Evolutionary conservation across 1,284 basidiomycete genomes (phyloP).

Genomic region (Amylostereum areolatum): DNA sequence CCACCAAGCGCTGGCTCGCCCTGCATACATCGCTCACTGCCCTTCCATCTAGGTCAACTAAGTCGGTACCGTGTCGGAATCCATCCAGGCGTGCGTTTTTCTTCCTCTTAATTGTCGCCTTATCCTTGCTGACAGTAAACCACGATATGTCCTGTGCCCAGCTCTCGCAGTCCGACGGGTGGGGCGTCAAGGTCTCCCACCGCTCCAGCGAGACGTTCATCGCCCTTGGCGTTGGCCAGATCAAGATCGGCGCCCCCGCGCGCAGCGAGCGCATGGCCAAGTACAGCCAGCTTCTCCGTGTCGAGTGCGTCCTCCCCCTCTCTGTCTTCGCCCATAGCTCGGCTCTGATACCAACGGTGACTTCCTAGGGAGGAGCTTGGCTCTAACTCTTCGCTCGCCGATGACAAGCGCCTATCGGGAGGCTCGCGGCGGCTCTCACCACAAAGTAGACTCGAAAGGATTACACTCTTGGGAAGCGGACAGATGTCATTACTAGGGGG

Average conservation of each 20-base stretch:
- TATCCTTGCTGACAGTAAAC: background rate
- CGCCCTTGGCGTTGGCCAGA: slow-evolving; percentile 91
- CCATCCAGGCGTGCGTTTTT: slow-evolving; percentile 80
- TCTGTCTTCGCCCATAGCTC: too few species aligned
- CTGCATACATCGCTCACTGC: too few species aligned
- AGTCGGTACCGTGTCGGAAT: slow-evolving; percentile 99
- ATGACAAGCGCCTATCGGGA: slow-evolving; percentile 73
- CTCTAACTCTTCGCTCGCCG: slow-evolving; percentile 67
- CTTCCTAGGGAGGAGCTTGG: slow-evolving; percentile 68
- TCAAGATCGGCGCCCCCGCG: slow-evolving; percentile 99
- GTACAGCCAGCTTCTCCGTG: slow-evolving; percentile 86
- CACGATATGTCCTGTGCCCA: slow-evolving; percentile 68
- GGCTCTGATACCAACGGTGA: too few species aligned
- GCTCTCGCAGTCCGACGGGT: slow-evolving; percentile 93
- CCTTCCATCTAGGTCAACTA: too few species aligned
- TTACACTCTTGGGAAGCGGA: too few species aligned
- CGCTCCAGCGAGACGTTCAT: slow-evolving; percentile 97
- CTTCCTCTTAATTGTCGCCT: background rate
- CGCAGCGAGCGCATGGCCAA: too few species aligned
- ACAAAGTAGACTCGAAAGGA: too few species aligned
- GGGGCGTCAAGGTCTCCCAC: slow-evolving; percentile 99
- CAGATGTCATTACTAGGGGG: too few species aligned
- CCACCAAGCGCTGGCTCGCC: too few species aligned
- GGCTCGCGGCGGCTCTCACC: too few species aligned
- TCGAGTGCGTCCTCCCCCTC: slow-evolving; percentile 79